Percentiles rank a stretch among this genome's conserved stretches.
phyloP scores from a whole-genome alignment of 768 basidiomycete genomes.

The Rhizopogon rudus region DNA sequence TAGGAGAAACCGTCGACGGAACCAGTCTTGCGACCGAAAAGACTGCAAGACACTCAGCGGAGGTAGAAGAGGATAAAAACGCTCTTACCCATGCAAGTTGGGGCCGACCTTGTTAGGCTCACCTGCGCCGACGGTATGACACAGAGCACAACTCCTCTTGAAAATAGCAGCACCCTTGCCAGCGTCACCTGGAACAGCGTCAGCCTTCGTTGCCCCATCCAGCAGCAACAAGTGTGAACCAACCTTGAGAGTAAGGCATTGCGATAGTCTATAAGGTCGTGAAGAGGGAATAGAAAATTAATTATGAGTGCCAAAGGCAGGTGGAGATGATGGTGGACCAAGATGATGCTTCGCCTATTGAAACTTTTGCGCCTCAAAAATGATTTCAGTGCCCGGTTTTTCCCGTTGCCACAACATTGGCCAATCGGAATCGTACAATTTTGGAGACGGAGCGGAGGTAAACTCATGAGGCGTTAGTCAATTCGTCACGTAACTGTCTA shows the following conservation, averaged over 20 bases:
- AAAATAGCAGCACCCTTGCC: conserved; percentile 90
- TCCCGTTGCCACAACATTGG: conserved; percentile 10
- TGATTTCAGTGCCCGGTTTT: conserved; percentile 23
- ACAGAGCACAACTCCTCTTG: conserved; percentile 94
- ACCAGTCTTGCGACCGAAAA: conserved; percentile 86
- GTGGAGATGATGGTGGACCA: conserved; percentile 4
- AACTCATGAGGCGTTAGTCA: not conserved
- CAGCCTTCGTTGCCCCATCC: not conserved
- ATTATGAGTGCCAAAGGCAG: conserved; percentile 5
- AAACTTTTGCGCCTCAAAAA: conserved; percentile 12
- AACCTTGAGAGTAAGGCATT: conserved; percentile 43
- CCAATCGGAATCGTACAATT: conserved; percentile 16
- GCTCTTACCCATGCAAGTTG: conserved; percentile 82
- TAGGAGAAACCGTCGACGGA: conserved; percentile 84
- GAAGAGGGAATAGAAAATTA: conserved; percentile 1
- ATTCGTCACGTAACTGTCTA: not conserved
- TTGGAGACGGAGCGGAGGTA: not conserved
- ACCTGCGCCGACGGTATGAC: conserved; percentile 80
- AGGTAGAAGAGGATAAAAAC: not conserved
- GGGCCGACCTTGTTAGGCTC: conserved; percentile 90
- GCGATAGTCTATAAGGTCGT: conserved; percentile 5
- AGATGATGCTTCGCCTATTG: not conserved
- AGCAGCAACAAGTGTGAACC: conserved; percentile 10
- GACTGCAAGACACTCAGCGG: conserved; percentile 30
- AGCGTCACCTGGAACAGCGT: conserved; percentile 61